Base-by-base conservation (phyloP, 2,329 filamentous ascomycete species). In the Ophiocordyceps sinensis region DNA sequence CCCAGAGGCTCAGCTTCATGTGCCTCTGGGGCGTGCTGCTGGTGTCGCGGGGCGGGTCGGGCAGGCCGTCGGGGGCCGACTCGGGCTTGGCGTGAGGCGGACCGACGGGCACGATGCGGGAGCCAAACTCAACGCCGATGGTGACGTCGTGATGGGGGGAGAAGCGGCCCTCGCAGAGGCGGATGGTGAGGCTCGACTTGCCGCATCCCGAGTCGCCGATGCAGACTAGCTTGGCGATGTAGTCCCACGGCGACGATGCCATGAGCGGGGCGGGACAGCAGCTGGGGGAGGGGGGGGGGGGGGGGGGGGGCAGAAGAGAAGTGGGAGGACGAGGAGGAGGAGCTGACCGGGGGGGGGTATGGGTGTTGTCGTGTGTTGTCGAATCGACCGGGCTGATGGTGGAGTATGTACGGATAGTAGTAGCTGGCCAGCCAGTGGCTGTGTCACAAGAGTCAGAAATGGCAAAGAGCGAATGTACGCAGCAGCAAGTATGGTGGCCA, bases 161-260 rank as follows among this genome's bases (percentile, higher is more conserved):
- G 70, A 96, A 95, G 60, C 89, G 85, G 53, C 88, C 88, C 72
- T 95, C 89, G 68, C 89, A 95, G 48, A 96, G 84, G 48, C 89
- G 85, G 59, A 95, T 88, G 43, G 88, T 94, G 52, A 95, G 77
- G 63, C 85, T 77, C 47, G 86, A 94, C 71, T 98, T 98, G 56
- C 91, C 91, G 58, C 86, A 94, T 59, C 88, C 91, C 37, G 84
- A 91, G 68, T 96, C 91, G 61, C 91, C 91, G 56, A 98, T 87
- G 67, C 86, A 94, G 58, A 96, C 89, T 54, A 98, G 85, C 66
- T 98, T 98, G 62, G 89, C 88, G 59, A 96, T 98, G 70, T 93
- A 96, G 68, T 96, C 87, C 89, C 89, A 96, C 63, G 86, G 82
- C 55, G 79, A 74, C 48, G 66, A 61, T 56, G 72, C 71, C 73